Base-by-base conservation (phyloP, 805 yeast genomes). In the Myxozyma lipomycoides region DNA sequence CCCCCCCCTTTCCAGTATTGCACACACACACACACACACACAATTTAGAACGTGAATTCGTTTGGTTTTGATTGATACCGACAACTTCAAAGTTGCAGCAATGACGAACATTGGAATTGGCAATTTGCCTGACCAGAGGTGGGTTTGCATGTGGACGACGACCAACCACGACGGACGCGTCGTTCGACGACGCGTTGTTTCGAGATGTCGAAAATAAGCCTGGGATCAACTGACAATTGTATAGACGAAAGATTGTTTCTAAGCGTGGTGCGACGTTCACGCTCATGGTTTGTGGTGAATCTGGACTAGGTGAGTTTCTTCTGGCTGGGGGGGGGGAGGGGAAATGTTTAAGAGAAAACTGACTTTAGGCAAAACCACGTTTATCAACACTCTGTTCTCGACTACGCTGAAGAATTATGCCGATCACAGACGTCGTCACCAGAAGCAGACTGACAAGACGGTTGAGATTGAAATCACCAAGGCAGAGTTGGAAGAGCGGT, bases 261-360 rank as follows among this genome's bases (percentile, higher is more conserved):
- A 65, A 69, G 52, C 57, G 64, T 6, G 96, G 96, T 17, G 81
- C 86, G 19, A 73, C 81, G 23, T 84, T 86, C 69, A 87, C 95
- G 41, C 62, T 90, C 49, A 80, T 89, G 85, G 80, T 88, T 34
- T 89, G 84, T 43, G 96, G 97, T 26, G 89, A 84, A 67, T 74
- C 84, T 45, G 96, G 96, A 2, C 74, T 86, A 46, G 96, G 95
- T 41, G 78, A 75, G 62, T 47, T 21, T 25, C 18, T 15, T 15
- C 15, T 12, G 23, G 4, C 23, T 3, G 12, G 10, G 17, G n/a
- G 37, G 5, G 18, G 10, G 18, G 36, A 17, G n/a, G n/a, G 6
- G 18, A 12, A 6, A 25, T 18, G 18, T n/a, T 2, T 30, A 18
- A 10, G 28, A 15, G 39, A 12, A 22, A 7, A 47, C 37, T 15